phyloP scores from a whole-genome alignment of 768 basidiomycete species.

The Chiua virens region DNA sequence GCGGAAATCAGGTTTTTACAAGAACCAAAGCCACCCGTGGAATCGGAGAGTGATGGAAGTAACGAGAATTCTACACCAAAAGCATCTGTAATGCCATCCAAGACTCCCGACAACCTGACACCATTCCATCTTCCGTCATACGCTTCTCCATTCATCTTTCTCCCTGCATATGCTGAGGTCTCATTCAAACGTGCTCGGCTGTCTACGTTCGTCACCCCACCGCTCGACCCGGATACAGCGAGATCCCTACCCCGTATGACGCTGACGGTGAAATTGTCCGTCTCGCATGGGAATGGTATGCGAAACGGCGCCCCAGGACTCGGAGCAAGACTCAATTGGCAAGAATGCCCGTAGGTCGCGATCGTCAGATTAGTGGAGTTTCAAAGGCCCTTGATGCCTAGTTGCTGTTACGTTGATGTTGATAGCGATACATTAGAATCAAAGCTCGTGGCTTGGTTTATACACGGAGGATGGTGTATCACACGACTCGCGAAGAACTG shows the following conservation, averaged over 20 bases:
- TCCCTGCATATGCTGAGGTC: conserved; percentile 87
- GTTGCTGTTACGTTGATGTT: not conserved
- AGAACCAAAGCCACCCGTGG: conserved; percentile 28
- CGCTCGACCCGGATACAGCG: conserved; percentile 92
- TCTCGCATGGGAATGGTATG: conserved; percentile 96
- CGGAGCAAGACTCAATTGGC: conserved; percentile 62
- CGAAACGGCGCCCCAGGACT: conserved; percentile 64
- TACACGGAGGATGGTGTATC: not conserved
- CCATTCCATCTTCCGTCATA: conserved; percentile 86
- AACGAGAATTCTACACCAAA: not conserved
- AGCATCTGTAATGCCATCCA: not conserved
- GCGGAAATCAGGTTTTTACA: conserved; percentile 71
- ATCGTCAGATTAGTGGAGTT: conserved; percentile 26
- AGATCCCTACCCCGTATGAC: conserved; percentile 94
- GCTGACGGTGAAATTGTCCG: conserved; percentile 93
- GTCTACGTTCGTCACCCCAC: conserved; percentile 96
- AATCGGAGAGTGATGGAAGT: conserved; percentile 4
- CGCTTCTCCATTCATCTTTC: conserved; percentile 89
- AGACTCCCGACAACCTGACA: conserved; percentile 40
- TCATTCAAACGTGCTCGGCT: conserved; percentile 87
- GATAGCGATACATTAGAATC: not conserved
- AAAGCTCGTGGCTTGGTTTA: not conserved
- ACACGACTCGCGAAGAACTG: too few relatives aligned
- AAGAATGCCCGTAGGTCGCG: conserved; percentile 67
- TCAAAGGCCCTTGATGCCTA: not conserved